Base-by-base conservation (phyloP, 164 flowering plant genomes). In the Protea cynaroides region DNA sequence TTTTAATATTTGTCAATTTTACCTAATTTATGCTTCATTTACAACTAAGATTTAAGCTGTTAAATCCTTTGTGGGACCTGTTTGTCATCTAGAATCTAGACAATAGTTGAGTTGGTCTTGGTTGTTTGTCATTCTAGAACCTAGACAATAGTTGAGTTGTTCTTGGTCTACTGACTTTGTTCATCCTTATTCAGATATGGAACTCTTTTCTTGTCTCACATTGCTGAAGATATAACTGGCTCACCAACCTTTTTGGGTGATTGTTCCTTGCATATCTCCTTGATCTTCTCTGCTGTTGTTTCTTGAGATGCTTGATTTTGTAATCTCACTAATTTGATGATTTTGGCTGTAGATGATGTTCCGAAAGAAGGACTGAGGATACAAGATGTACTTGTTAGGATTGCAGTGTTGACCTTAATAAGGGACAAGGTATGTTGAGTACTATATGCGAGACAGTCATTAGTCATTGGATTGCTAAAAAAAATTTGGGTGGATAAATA, bases 311-410 rank as follows among this genome's bases (percentile, higher is more conserved):
- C 55, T 24, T 13, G 54, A 8, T 17, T 4, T 29, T 1, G 34
- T 29, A 29, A 29, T 29, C 34, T 4, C 34, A 29, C 34, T 29
- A 29, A 29, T 29, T 29, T 29, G 34, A 7, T 1, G 18, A 25
- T 60, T 57, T 71, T 55, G 74, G 69, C 54, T 73, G 56, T 73
- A 92, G 97, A 95, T 86, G 97, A 96, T 75, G 97, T 95, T 66
- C 99, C 97, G 12, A 95, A 95, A 77, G 99, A 95, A 76, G 96
- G 97, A 57, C 84, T 92, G 47, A 74, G 93, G 77, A 79, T 89
- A 49, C 73, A 65, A 25, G 99, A 95, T 82, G 96, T 95, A 46
- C 97, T 92, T 69, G 84, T 89, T 53, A 76, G 99, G 73, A 78
- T 92, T 69, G 96, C 89, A 25, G 73, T 72, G 59, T 71, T 95